Base-by-base conservation (phyloP, 345 rosid genomes). In the Theobroma cacao region DNA sequence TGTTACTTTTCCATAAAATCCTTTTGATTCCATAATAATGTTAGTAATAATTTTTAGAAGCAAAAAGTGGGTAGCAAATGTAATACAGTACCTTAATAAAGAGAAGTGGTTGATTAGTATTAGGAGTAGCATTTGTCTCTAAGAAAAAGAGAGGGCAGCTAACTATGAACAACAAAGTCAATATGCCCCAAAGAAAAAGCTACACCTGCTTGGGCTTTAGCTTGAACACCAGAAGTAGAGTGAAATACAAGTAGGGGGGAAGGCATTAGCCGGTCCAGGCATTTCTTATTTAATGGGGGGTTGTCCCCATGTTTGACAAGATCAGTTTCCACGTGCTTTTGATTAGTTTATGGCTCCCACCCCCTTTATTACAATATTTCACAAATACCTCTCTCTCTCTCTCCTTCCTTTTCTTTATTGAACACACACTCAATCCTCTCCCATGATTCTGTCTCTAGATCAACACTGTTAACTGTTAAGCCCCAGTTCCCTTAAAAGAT, bases 381-480 rank as follows among this genome's bases (percentile, higher is more conserved):
- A 24, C 59, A 80, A 84, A 70, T 84, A 58, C 71, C 78, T 33
- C 48, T 61, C 78, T 22, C 6, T 50, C 9, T 40, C 9, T 48
- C 36, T 38, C 7, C 20, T 34, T 28, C 58, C 2, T 67, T 26
- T 80, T 81, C 82, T 86, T 79, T 83, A 75, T 77, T 75, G 65
- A 79, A 75, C 83, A 52, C 75, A 58, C 31, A 62, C 87, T 80
- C 83, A 74, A 81, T 78, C 74, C 74, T 17, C 74, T 60, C 76
- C 75, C 76, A 80, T 75, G 86, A 84, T 88, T 78, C 81, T 81
- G 85, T 82, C 81, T 80, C 67, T 75, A 82, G 86, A 82, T 86
- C 88, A 72, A 58, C 84, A 75, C 74, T 63, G 68, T 41, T 41
- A 41, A 41, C 45, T 7, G 45, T 56, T 56, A 8, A 78, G 66